Base-by-base conservation (phyloP, 441 rosid genomes). In the Pelargonium myrrhifolium region DNA sequence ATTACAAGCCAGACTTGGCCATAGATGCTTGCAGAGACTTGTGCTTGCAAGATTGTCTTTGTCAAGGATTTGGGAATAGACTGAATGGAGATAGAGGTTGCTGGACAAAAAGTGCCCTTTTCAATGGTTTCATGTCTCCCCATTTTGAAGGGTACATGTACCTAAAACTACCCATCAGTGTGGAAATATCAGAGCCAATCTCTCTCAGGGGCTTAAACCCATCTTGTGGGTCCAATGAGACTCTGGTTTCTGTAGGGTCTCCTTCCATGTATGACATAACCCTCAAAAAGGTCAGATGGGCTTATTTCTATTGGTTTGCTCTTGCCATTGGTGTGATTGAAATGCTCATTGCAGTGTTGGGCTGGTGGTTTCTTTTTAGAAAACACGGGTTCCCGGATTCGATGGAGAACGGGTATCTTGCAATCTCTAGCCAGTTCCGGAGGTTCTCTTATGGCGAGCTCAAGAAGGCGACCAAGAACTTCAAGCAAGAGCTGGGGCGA, bases 61-160 rank as follows among this genome's bases (percentile, higher is more conserved):
- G 88, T 61, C 47, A 28, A 45, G 89, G 73, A 4, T 85, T 80
- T 55, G 71, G 64, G 68, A 82, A 85, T 35, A 63, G 78, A 69
- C 63, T 63, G 18, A 2, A 10, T 0, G 84, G 84, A 45, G 18
- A 72, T 10, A 74, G 77, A 14, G 8, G 0, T 0, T 80, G 85
- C 67, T 80, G 0, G 37, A 59, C 64, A 3, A 82, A 84, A 61
- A 62, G 37, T 58, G 66, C 9, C 0, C 80, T 80, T 59, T 82
- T 78, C 63, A 80, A 39, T 71, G 84, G 88, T 40, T 68, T 5
- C 66, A 26, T 4, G 47, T 72, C 71, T 21, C 76, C 82, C 22
- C 53, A 22, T 15, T 75, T 84, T 68, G 78, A 71, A 0, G 80
- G 74, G 6, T 15, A 4, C 45, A 26, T 80, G 14, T 80, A 76